Conservation (phyloP, 2,329 filamentous ascomycete species). For the Monilinia fructicola region DNA sequence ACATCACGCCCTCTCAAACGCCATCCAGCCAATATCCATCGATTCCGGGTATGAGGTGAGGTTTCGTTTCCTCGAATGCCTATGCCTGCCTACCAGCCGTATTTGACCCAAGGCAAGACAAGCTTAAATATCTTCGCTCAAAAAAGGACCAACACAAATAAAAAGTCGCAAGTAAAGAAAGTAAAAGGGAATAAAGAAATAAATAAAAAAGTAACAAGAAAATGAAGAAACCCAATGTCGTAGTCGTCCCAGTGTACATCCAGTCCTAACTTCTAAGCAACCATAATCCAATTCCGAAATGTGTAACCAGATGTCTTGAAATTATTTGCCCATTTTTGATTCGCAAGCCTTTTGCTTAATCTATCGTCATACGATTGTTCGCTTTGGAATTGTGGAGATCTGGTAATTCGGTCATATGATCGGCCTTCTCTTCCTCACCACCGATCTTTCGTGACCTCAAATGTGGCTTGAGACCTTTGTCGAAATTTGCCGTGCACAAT, state of each 20-base stretch:
- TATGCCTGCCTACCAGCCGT: constrained; percentile 7
- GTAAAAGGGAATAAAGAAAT: not conserved
- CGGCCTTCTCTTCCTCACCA: constrained; percentile 50
- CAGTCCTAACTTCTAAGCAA: not conserved
- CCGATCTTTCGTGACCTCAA: constrained; percentile 60
- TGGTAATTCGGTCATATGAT: constrained; percentile 49
- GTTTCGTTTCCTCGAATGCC: constrained; percentile 15
- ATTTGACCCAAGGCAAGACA: constrained; percentile 7
- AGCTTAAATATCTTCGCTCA: constrained; percentile 16
- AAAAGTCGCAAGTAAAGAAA: not conserved
- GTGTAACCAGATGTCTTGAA: constrained; percentile 4
- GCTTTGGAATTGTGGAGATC: constrained; percentile 43
- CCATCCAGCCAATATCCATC: constrained; percentile 18
- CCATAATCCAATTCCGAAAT: constrained; percentile 8
- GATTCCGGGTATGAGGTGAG: constrained; percentile 21
- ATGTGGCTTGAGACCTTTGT: constrained; percentile 84
- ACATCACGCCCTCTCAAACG: constrained; percentile 15
- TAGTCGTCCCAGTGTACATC: constrained; percentile 9
- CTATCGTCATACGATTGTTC: constrained; percentile 52
- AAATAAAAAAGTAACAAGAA: constrained; percentile 12
- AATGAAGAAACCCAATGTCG: constrained; percentile 10
- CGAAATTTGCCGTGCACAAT: constrained; percentile 88
- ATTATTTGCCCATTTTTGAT: constrained; percentile 11
- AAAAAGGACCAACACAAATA: constrained; percentile 12
- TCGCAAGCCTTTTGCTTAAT: constrained; percentile 37